Percentiles rank a stretch among this genome's conserved stretches.
phyloP scores from a whole-genome alignment of 2,329 filamentous ascomycete genomes.

The Fusarium proliferatum region DNA sequence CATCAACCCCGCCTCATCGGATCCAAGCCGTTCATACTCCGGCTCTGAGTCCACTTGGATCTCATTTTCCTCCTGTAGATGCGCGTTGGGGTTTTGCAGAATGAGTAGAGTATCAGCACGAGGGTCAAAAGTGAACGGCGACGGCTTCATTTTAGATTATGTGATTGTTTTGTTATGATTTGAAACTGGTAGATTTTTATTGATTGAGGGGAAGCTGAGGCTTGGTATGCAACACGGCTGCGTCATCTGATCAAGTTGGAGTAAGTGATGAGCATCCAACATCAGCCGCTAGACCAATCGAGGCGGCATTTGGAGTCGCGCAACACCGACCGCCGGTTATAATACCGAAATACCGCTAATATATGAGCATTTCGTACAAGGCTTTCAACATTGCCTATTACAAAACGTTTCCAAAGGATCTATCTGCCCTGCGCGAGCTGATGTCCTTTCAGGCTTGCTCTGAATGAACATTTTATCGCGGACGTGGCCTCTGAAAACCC shows the following conservation, averaged over 20 bases:
- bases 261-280: conserved; percentile 14
- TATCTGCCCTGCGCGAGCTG: too few species aligned
- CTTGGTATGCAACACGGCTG: conserved; percentile 22
- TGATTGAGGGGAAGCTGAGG: conserved; percentile 22
- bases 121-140: conserved; percentile 20
- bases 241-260: conserved; percentile 31
- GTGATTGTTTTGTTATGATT: not conserved
- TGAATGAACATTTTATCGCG: too few species aligned
- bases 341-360: not conserved
- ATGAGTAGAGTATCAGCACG: conserved; percentile 23
- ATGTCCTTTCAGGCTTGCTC: too few species aligned
- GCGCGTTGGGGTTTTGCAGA: conserved; percentile 10
- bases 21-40: conserved; percentile 13
- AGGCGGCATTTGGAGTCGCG: conserved; percentile 7
- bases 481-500: too few species aligned
- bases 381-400: too few species aligned
- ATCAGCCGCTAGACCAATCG: conserved; percentile 16
- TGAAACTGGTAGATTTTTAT: not conserved
- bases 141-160: conserved; percentile 13
- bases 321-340: not conserved
- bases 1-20: conserved; percentile 7
- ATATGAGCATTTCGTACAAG: too few species aligned
- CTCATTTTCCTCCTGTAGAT: not conserved
- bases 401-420: too few species aligned
- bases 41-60: conserved; percentile 16